Base-by-base conservation (phyloP, 148 eudicot species). In the Dianthus caryophyllus region DNA sequence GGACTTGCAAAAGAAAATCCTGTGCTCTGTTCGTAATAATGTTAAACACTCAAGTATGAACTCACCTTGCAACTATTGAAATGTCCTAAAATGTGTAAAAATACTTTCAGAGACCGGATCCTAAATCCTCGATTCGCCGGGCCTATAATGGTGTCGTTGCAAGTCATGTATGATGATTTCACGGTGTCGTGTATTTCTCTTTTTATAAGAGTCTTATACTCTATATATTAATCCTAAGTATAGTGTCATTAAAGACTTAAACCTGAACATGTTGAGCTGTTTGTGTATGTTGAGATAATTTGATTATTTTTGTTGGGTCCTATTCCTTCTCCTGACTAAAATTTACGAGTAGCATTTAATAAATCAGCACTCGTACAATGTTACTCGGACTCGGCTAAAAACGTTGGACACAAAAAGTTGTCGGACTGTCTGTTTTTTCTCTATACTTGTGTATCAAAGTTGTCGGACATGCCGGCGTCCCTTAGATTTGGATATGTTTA, bases 21-120 rank as follows among this genome's bases (percentile, higher is more conserved):
- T 2, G 52, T 47, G 52, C 36, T 31, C 43, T 10, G 1, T 58
- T 65, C 47, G 66, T 57, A 70, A 76, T 43, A 75, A 75, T 43
- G 21, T 25, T 9, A 43, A 56, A 33, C 38, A 50, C 47, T 31
- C 71, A 68, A 13, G 68, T 68, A 65, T 64, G 65, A 57, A 55
- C 56, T 67, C 64, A 70, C 61, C 63, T 38, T 56, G 69, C 73
- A 46, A 64, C 65, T 65, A 26, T 76, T 54, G 71, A 51, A 66
- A 21, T 76, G 56, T 76, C 50, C 31, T 54, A 71, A 59, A 66
- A 18, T 75, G 70, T 69, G 69, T 60, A 56, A n/a, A n/a, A n/a
- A n/a, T 70, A 57, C 67, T 57, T 29, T 56, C 31, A 15, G 20
- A 29, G 18, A 15, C 33, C 33, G 66, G 66, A 66, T 66, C 64